phyloP scores from a whole-genome alignment of 306 rosid species.

The Trifolium fragiferum region DNA sequence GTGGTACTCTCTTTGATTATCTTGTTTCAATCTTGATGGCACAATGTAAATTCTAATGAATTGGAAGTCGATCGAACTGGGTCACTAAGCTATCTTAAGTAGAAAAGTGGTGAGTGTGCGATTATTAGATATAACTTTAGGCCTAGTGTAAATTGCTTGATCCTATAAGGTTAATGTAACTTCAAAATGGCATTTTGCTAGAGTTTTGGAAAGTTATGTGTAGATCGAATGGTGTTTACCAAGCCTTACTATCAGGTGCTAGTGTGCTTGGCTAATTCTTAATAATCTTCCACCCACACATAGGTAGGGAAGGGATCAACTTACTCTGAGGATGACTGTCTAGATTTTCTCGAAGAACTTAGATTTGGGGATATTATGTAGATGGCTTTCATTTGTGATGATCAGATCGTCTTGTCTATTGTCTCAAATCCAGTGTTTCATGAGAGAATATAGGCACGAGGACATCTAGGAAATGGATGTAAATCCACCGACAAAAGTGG shows the following conservation, averaged over 20 bases:
- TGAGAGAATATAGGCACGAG: neutral
- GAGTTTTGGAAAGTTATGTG: conserved; percentile 9
- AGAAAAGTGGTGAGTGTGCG: neutral
- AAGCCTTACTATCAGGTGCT: neutral
- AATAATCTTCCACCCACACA: neutral
- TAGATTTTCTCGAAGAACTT: neutral
- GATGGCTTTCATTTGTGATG: neutral
- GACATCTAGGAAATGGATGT: neutral
- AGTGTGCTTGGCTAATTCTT: neutral
- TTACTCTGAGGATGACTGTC: neutral
- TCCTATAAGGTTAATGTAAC: neutral
- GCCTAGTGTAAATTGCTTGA: neutral
- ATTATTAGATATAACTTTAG: conserved; percentile 4
- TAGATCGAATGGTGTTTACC: neutral
- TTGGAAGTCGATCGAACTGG: conserved; percentile 2
- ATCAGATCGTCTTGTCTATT: neutral
- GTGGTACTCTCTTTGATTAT: neutral
- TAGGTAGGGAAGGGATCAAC: neutral
- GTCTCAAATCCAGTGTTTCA: neutral
- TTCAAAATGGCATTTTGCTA: neutral
- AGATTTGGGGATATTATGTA: neutral
- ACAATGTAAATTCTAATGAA: neutral
- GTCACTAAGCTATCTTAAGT: neutral
- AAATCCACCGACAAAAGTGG: neutral
- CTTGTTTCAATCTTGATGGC: neutral